Evolutionary conservation across 2,329 filamentous ascomycete genomes (phyloP), one percentile per base, ranked within the genome.

Genomic region (Penicillium sp.): DNA sequence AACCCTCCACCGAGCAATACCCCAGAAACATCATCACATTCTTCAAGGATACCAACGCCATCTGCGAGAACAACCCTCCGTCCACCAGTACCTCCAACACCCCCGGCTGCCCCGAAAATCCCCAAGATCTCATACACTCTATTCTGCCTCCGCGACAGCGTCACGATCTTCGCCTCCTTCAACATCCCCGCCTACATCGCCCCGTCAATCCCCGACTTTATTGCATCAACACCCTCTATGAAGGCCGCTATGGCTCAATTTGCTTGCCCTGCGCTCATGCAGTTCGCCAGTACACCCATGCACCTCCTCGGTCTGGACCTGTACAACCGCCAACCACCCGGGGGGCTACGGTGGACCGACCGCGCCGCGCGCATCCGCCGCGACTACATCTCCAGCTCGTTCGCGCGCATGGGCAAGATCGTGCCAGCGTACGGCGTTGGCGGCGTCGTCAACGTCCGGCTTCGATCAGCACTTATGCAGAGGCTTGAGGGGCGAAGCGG

Each of bases 101-200:
- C 48, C 37, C 29, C 52, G 37, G 30, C 17, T 51, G 68, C 32
- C 48, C 70, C 45, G 3, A 57, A 54, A 35, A 82, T 94, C 0
- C 80, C 85, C 0, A 65, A 79, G 20, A 71, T 82, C 1, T 85
- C 81, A 6, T 92, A 88, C 65, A 69, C 74, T 1, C 77, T 95
- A 40, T 95, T 95, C 70, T 80, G 85, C 2, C 59, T 83, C 38
- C 80, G 89, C 52, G 89, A 95, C 67, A 86, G 82, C 65, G 68
- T 94, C 45, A 95, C 89, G 35, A 88, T 95, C 54, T 94, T 93
- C 62, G 87, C 87, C 3, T 85, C 80, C 9, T 96, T 95, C 74
- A 95, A 95, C 60, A 69, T 95, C 2, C 90, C 90, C 0, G 77
- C 85, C 0, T 57, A 92, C 2, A 71, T 95, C 7, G 85, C 85